These are phyloP conservation scores for Stephanodiscus minutulus DNA, from an alignment of 108 stramenopile species.

Conservation along the genomic window DNA sequence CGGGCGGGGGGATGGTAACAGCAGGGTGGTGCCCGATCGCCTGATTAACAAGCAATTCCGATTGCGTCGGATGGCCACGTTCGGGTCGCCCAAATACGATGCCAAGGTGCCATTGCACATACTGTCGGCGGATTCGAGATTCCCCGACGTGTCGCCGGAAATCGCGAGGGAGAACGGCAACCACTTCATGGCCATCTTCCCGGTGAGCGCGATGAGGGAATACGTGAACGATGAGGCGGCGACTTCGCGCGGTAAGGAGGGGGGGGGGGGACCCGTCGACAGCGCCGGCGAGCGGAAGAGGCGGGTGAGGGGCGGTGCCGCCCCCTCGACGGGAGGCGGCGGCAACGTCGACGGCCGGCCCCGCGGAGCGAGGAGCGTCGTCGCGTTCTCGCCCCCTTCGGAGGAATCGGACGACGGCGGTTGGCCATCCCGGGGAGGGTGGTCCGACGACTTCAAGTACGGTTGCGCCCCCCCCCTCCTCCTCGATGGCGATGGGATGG, in stretches of 20 bases:
- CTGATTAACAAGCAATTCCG: slow-evolving; percentile 57
- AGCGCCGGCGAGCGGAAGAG: not conserved
- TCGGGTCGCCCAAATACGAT: slow-evolving; percentile 92
- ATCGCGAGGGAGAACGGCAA: slow-evolving; percentile 76
- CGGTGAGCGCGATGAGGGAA: slow-evolving; percentile 14
- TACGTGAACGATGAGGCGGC: not conserved
- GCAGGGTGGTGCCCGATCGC: not conserved
- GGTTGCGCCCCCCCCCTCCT: not conserved
- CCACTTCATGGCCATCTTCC: slow-evolving; percentile 94
- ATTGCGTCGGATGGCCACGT: slow-evolving; percentile 91
- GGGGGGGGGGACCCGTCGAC: not conserved
- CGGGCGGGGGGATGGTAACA: not conserved
- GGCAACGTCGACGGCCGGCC: too few relatives aligned
- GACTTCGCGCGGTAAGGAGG: not conserved
- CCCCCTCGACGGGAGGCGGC: not conserved
- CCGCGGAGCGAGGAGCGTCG: too few relatives aligned
- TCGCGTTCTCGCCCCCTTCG: not conserved
- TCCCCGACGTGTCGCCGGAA: slow-evolving; percentile 85
- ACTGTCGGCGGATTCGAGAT: slow-evolving; percentile 82
- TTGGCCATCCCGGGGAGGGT: not conserved
- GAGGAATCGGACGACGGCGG: not conserved
- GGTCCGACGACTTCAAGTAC: slow-evolving; percentile 3
- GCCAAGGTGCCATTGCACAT: slow-evolving; percentile 73
- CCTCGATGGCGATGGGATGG: not conserved
- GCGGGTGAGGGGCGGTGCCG: not conserved